A percentile compares a stretch with the other conserved stretches of the same genome.
Evolutionary conservation across 345 rosid species (phyloP).

Genomic region (Brassica rapa): DNA sequence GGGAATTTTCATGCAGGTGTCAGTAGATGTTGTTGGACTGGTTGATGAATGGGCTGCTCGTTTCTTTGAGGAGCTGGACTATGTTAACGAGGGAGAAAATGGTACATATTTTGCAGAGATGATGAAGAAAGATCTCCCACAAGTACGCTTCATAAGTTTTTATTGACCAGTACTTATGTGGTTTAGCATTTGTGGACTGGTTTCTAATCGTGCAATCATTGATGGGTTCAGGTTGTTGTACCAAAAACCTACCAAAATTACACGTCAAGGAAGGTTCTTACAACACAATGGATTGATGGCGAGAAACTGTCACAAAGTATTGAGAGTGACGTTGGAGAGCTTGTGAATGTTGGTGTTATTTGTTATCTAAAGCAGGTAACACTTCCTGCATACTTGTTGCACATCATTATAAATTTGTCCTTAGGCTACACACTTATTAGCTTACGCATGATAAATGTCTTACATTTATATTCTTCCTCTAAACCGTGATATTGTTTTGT

Average conservation of each 20-base stretch:
- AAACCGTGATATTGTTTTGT: conserved; percentile 11
- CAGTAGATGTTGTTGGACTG: conserved; percentile 91
- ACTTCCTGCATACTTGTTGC: conserved; percentile 1
- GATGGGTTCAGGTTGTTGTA: conserved; percentile 68
- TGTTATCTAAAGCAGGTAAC: conserved; percentile 96
- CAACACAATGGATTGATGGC: conserved; percentile 85
- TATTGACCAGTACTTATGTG: conserved; percentile 11
- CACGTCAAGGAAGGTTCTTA: conserved; percentile 96
- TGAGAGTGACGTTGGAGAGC: conserved; percentile 92
- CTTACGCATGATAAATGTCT: neutral
- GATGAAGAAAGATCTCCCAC: conserved; percentile 99
- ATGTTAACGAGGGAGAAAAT: conserved; percentile 93
- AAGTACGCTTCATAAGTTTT: conserved; percentile 52
- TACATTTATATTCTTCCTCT: neutral
- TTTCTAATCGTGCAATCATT: conserved; percentile 7
- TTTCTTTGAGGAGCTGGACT: conserved; percentile 95
- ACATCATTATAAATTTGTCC: neutral
- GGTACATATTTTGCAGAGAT: conserved; percentile 87
- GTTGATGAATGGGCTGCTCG: conserved; percentile 99
- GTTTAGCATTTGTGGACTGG: conserved; percentile 1
- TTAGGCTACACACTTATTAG: neutral
- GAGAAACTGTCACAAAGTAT: conserved; percentile 93
- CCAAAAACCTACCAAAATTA: conserved; percentile 79
- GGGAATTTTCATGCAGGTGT: conserved; percentile 47
- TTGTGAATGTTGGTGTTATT: conserved; percentile 96